Evolutionary conservation across 192 early-diverging fungal genomes (phyloP), one percentile per base, ranked within the genome.

Genomic region (Coemansia sp.): DNA sequence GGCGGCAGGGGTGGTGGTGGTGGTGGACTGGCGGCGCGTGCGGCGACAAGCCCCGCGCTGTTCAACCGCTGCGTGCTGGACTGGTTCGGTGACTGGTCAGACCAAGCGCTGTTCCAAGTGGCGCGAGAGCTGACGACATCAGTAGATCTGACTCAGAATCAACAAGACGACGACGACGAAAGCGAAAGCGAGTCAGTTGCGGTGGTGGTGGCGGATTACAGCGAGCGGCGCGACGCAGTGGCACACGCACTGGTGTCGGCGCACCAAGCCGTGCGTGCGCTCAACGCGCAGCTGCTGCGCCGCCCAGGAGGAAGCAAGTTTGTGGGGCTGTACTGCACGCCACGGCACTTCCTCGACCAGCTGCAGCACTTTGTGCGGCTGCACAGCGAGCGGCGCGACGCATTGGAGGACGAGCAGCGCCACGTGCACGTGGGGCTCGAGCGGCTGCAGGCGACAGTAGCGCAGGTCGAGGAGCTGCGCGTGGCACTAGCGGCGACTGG

Each of bases 11-110:
- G 94, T 61, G 56, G 29, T 24, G 47, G 47, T 8, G 93, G 87
- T 20, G 96, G 93, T 25, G 64, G 70, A 2, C 84, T 99, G 19
- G 94, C 93, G 4, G 90, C 91, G 19, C 90, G 96, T 31, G 95
- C 97, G 0, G 96, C 98, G 17, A 98, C 97, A 4, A 98, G 96
- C 11, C 98, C 98, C 35, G 98, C 98, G 15, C 87, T 99, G 79
- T 99, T 99, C 90, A 99, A 99, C 73, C 94, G 98, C 71, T 99
- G 98, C 84, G 98, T 99, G 43, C 81, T 99, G 27, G 95, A 99
- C 84, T 99, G 98, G 97, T 97, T 98, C 53, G 98, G 97, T 56
- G 98, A 99, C 76, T 99, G 97, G 97, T 90, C 94, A 0, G 92
- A 96, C 71, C 94, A 97, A 73, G 97, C 96, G 1, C 94, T 99